phyloP scores from a whole-genome alignment of 148 eudicot species.

The Gaultheria prostrata region DNA sequence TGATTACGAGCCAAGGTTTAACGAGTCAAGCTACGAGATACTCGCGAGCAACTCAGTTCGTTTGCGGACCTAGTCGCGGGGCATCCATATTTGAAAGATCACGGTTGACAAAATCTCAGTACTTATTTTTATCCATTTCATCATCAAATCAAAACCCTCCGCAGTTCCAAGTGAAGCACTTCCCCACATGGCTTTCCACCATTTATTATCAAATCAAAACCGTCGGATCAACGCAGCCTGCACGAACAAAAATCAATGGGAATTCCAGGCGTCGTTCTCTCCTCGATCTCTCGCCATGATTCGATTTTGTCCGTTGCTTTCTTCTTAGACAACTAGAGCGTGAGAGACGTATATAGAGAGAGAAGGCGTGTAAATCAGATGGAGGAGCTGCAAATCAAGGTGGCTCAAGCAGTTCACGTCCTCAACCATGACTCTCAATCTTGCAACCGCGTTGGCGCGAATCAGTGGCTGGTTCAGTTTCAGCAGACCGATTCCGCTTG shows the following conservation, averaged over 20 bases:
- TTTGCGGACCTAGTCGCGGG: too few species aligned
- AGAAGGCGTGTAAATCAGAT: background rate
- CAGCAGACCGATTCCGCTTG: constrained; percentile 85
- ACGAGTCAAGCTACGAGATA: too few species aligned
- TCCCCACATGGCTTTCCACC: constrained; percentile 7
- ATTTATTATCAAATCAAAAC: background rate
- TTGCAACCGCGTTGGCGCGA: constrained; percentile 83
- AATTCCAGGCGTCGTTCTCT: constrained; percentile 22
- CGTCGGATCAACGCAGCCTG: constrained; percentile 15
- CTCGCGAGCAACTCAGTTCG: too few species aligned
- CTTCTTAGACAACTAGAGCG: background rate
- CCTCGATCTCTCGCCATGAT: constrained; percentile 12
- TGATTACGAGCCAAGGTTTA: too few species aligned
- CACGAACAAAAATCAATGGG: too few species aligned
- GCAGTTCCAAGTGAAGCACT: background rate
- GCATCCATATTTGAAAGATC: too few species aligned
- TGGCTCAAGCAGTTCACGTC: constrained; percentile 82
- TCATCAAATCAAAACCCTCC: background rate
- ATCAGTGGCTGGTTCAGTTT: constrained; percentile 93
- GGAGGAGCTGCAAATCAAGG: constrained; percentile 65
- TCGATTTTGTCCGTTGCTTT: constrained; percentile 17
- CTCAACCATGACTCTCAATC: constrained; percentile 82
- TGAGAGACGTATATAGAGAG: background rate
- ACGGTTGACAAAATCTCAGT: too few species aligned
- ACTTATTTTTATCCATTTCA: background rate